Evolutionary conservation across 257 asterid genomes (phyloP).

Genomic region (Solanum ossicruentum): DNA sequence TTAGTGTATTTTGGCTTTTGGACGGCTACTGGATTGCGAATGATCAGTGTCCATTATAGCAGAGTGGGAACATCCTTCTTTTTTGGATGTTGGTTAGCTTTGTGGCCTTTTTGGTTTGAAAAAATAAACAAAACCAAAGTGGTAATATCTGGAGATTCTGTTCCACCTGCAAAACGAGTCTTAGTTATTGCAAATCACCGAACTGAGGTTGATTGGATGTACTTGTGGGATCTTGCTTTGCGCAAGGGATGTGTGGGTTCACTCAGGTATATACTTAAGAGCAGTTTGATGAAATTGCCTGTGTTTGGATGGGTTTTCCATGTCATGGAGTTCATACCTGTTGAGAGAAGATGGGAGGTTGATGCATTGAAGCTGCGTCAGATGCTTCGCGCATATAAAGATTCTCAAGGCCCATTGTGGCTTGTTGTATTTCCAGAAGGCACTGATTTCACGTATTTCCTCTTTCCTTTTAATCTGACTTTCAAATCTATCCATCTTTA

Average conservation of each 20-base stretch:
- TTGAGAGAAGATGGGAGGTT: conserved; percentile 82
- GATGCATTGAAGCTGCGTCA: conserved; percentile 42
- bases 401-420: conserved; percentile 68
- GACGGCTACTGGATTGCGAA: conserved; percentile 44
- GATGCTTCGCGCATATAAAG: conserved; percentile 44
- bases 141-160: conserved; percentile 66
- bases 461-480: conserved; percentile 3
- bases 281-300: conserved; percentile 82
- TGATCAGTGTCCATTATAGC: conserved; percentile 51
- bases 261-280: conserved; percentile 68
- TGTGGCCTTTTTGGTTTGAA: conserved; percentile 87
- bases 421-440: conserved; percentile 94
- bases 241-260: conserved; percentile 59
- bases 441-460: conserved; percentile 79
- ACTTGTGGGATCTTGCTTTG: conserved; percentile 86
- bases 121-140: conserved; percentile 66
- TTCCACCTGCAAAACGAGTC: conserved; percentile 55
- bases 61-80: conserved; percentile 47
- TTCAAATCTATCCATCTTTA: not conserved
- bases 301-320: conserved; percentile 89
- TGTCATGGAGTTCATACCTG: conserved; percentile 77
- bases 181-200: conserved; percentile 73
- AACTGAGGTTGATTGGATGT: conserved; percentile 97
- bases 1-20: conserved; percentile 58
- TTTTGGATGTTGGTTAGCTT: conserved; percentile 77